A percentile compares a stretch with the other conserved stretches of the same genome.
phyloP scores from a whole-genome alignment of 2,329 filamentous ascomycete genomes.

The Penicillium italicum region DNA sequence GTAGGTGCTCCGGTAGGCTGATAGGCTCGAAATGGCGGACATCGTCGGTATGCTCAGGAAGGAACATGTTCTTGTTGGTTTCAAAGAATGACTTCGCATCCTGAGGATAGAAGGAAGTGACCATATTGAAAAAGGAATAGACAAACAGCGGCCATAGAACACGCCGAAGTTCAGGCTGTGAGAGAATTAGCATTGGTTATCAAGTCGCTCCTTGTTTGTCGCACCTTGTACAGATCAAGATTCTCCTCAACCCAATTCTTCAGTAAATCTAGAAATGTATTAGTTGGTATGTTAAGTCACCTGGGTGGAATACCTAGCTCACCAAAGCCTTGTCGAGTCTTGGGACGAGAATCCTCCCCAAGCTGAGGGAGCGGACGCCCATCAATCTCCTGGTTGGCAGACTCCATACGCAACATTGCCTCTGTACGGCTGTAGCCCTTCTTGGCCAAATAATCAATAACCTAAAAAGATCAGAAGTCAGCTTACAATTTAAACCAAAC shows the following conservation, averaged over 20 bases:
- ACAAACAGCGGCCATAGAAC: slow-evolving; percentile 92
- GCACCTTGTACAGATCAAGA: slow-evolving; percentile 87
- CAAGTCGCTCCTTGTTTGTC: slow-evolving; percentile 9
- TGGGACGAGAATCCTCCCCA: slow-evolving; percentile 71
- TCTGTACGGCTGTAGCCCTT: slow-evolving; percentile 93
- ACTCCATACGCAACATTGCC: slow-evolving; percentile 87
- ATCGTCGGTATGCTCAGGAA: slow-evolving; percentile 75
- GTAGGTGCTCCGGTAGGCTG: slow-evolving; percentile 71
- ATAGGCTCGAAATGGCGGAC: slow-evolving; percentile 71
- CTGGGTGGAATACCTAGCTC: slow-evolving; percentile 15
- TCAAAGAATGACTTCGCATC: slow-evolving; percentile 73
- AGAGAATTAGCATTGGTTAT: slow-evolving; percentile 8
- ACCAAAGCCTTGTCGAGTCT: slow-evolving; percentile 71
- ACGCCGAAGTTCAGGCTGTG: slow-evolving; percentile 77
- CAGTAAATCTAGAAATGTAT: slow-evolving; percentile 54
- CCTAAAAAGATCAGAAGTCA: slow-evolving; percentile 44
- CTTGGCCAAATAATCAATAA: slow-evolving; percentile 93
- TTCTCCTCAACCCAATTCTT: slow-evolving; percentile 86
- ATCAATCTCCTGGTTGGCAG: slow-evolving; percentile 74
- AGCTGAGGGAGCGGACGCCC: slow-evolving; percentile 67
- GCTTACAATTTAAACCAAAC: neutral
- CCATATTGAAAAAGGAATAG: slow-evolving; percentile 81
- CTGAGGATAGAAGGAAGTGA: slow-evolving; percentile 65
- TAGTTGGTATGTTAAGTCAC: neutral
- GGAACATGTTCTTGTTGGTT: slow-evolving; percentile 65